phyloP scores from a whole-genome alignment of 179 eudicot species.

The Dionaea muscipula region DNA sequence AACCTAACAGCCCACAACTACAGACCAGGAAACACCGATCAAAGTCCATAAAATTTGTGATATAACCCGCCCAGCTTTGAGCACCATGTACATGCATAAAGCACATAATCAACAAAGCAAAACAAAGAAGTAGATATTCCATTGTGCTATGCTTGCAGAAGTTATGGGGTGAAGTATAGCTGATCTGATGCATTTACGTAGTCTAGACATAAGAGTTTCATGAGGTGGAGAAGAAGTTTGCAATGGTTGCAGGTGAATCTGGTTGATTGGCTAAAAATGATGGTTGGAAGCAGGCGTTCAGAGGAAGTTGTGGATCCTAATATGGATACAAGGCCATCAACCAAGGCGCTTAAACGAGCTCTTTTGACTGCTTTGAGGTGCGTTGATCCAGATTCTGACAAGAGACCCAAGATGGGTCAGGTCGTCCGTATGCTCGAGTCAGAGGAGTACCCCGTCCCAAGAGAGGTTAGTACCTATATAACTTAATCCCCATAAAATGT shows the following conservation, averaged over 20 bases:
- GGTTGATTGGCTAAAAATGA: constrained; percentile 96
- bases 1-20: too few species aligned
- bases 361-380: constrained; percentile 87
- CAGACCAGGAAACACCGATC: too few species aligned
- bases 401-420: constrained; percentile 95
- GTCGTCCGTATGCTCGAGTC: constrained; percentile 92
- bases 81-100: too few species aligned
- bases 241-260: constrained; percentile 69
- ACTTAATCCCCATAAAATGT: not conserved
- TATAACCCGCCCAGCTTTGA: too few species aligned
- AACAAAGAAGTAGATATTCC: too few species aligned
- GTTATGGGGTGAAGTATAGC: not conserved
- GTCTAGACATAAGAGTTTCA: not conserved
- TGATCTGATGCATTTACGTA: not conserved
- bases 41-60: too few species aligned
- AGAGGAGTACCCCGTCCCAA: constrained; percentile 81
- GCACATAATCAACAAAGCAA: too few species aligned
- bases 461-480: constrained; percentile 49
- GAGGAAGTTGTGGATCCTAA: constrained; percentile 90
- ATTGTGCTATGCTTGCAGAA: too few species aligned
- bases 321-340: constrained; percentile 65
- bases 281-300: constrained; percentile 88
- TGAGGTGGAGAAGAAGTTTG: not conserved
- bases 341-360: constrained; percentile 79
- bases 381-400: constrained; percentile 88